Percentiles rank a stretch among this genome's conserved stretches.
These are phyloP conservation scores for Penstemon davidsonii DNA, from an alignment of 257 asterid genomes.

Conservation along the genomic window DNA sequence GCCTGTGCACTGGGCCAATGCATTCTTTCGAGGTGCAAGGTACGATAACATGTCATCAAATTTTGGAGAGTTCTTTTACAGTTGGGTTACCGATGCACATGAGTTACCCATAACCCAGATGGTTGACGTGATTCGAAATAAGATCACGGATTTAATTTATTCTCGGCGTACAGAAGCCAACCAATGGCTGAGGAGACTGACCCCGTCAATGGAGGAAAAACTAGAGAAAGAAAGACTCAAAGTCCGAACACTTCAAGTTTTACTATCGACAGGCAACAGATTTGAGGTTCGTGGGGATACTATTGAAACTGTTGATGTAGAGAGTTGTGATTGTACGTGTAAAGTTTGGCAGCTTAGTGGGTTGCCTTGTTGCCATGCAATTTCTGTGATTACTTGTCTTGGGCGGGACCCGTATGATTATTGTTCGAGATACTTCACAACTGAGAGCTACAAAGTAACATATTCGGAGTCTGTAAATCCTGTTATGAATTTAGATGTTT, in stretches of 20 bases:
- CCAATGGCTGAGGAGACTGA: conserved; percentile 74
- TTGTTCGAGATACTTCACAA: conserved; percentile 74
- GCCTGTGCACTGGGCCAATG: conserved; percentile 90
- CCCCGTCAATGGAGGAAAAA: conserved; percentile 80
- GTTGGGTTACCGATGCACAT: conserved; percentile 86
- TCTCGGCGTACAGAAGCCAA: conserved; percentile 54
- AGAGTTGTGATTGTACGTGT: conserved; percentile 67
- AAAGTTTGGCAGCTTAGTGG: conserved; percentile 78
- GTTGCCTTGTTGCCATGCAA: conserved; percentile 87
- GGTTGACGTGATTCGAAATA: conserved; percentile 76
- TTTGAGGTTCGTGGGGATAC: conserved; percentile 80
- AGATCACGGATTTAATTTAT: conserved; percentile 67
- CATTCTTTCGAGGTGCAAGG: conserved; percentile 78
- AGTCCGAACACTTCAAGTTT: conserved; percentile 46
- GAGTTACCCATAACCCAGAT: conserved; percentile 94
- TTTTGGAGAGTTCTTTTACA: conserved; percentile 80
- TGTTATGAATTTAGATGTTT: conserved; percentile 50
- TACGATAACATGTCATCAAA: conserved; percentile 77
- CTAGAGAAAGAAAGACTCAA: conserved; percentile 66
- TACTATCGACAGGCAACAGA: conserved; percentile 44
- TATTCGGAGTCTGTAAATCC: conserved; percentile 75
- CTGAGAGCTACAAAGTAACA: conserved; percentile 61
- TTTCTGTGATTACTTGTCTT: conserved; percentile 56
- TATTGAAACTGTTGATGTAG: conserved; percentile 66
- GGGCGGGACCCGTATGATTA: conserved; percentile 57